Evolutionary conservation across 768 basidiomycete species (phyloP), one percentile per base, ranked within the genome.

Genomic region (Lentinula lateritia): DNA sequence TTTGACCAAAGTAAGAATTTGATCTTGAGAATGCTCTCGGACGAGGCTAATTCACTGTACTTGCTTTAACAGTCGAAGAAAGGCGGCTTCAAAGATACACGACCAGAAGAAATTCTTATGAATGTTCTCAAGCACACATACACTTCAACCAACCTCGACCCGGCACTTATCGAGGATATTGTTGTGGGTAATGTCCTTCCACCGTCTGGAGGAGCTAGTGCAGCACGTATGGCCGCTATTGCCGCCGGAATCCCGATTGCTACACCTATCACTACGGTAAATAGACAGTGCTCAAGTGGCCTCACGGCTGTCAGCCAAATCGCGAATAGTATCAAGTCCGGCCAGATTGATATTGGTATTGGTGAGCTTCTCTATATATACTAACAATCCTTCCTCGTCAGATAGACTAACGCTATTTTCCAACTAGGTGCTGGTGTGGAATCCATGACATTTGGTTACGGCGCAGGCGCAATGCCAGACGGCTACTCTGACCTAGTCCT

Each of bases 1-100:
- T 28, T 81, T 96, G 62, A 97, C 95, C 35, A 96, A 95, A 83
- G 93, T 92, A 38, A 58, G 79, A 69, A 8, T 48, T 12, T 18
- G 46, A 28, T 16, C 42, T 2, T 32, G 35, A 53, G 52, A 9
- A 6, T 5, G 13, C 16, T 12, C 52, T 34, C 15, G n/a, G 32
- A 12, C n/a, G 15, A 16, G 32, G 15, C 34, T 20, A 23, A 10
- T n/a, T 62, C 54, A 16, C 54, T 2, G 28, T 66, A 55, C 55
- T 50, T 52, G 7, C 62, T 61, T 15, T 52, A 66, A 18, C 65
- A 92, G 90, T 85, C 84, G 28, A 86, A 80, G 70, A 95, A 93
- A 69, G 94, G 94, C 59, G 91, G 89, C 13, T 95, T 94, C 83
- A 93, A 93, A 74, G 92, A 95, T 74, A 94, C 92, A 39, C 82